Evolutionary conservation across 768 basidiomycete genomes (phyloP), one percentile per base, ranked within the genome.

Genomic region (Nidularia pulvinata): DNA sequence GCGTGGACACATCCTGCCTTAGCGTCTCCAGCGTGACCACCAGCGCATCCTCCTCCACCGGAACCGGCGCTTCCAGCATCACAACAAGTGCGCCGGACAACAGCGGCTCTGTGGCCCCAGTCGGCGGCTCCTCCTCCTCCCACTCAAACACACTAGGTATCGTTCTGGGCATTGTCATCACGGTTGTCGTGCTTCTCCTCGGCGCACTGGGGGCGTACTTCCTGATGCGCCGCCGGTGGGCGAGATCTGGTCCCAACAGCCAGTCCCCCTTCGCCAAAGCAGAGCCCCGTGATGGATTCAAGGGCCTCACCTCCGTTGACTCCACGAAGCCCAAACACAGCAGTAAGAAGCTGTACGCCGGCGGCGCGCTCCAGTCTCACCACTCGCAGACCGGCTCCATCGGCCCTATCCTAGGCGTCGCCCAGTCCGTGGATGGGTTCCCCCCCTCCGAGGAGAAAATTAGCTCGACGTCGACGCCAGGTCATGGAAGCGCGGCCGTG

Each of bases 101-200:
- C 46, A 54, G 62, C 49, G 49, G 59, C 25, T 49, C 64, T 49
- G 39, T 16, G 11, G 39, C 39, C 16, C 39, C 39, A 42, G 39
- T 42, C 16, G 63, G 59, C 25, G 47, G 66, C 4, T 53, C 66
- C 5, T 48, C 63, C 6, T 62, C 69, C 14, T 56, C 70, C 9
- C 49, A 47, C 13, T 55, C 60, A 4, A 61, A 65, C 6, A 76
- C 77, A 37, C 65, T 67, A 1, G 78, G 74, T 0, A 70, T 73
- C 6, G 79, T 88, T 30, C 77, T 74, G 5, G 87, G 85, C 1
- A 77, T 78, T 22, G 74, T 80, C 16, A 57, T 86, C 3, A 85
- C 81, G 4, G 80, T 72, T 2, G 59, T 74, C 2, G 76, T 65
- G 11, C 51, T 82, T 33, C 43, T 73, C 6, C 59, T 68, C 32